Evolutionary conservation across 441 rosid genomes (phyloP).

Genomic region (Euphorbia schlechtendalii): DNA sequence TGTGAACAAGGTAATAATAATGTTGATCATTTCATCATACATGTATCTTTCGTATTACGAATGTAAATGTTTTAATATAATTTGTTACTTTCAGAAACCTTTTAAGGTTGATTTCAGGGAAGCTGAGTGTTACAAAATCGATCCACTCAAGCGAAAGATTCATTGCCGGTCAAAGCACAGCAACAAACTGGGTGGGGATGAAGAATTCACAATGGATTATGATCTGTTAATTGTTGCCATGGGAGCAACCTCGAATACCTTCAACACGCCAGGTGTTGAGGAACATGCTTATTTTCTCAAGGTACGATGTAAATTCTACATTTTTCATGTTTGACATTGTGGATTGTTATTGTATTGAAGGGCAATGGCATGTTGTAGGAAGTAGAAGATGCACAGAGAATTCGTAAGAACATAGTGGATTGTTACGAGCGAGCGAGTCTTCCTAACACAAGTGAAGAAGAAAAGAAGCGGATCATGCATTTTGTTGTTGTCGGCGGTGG

Average conservation of each 20-base stretch:
- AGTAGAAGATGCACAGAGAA: constrained; percentile 91
- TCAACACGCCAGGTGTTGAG: constrained; percentile 84
- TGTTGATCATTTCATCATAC: no score
- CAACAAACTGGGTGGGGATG: constrained; percentile 34
- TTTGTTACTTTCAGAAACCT: constrained; percentile 39
- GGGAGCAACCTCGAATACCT: constrained; percentile 88
- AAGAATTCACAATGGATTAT: constrained; percentile 64
- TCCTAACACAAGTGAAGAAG: constrained; percentile 77
- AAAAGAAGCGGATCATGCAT: constrained; percentile 77
- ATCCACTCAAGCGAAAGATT: constrained; percentile 60
- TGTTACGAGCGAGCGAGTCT: constrained; percentile 83
- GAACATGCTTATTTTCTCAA: constrained; percentile 82
- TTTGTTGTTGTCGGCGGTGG: constrained; percentile 99
- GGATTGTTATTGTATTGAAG: constrained; percentile 1
- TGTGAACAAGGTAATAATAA: constrained; percentile 53
- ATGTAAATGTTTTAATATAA: neutral
- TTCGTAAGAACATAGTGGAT: constrained; percentile 75
- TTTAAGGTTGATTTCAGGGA: constrained; percentile 53
- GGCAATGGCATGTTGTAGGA: constrained; percentile 41
- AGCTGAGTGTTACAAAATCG: constrained; percentile 84
- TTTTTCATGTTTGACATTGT: neutral
- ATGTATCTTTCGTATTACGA: neutral
- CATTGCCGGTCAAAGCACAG: constrained; percentile 48
- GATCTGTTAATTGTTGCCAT: constrained; percentile 79
- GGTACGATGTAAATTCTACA: constrained; percentile 27